Evolutionary conservation across 768 basidiomycete genomes (phyloP).

Genomic region (Russula virescens): DNA sequence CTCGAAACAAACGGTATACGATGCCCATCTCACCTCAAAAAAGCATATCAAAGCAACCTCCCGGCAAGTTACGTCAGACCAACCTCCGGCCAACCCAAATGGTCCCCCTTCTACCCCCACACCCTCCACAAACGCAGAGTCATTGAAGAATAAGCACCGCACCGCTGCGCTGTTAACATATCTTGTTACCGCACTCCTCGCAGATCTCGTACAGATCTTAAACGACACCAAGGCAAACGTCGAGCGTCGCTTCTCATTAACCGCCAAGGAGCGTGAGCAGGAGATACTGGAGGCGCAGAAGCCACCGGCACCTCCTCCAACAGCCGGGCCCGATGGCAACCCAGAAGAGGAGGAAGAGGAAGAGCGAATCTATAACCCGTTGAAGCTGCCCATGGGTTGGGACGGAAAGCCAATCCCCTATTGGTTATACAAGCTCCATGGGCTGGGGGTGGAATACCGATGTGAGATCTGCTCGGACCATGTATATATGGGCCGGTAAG

Average conservation of each 20-base stretch:
- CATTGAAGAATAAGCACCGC: conserved; percentile 46
- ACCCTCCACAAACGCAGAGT: conserved; percentile 29
- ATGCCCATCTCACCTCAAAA: conserved; percentile 92
- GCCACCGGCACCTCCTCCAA: conserved; percentile 44
- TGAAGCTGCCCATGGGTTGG: conserved; percentile 95
- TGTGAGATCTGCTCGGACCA: conserved; percentile 98
- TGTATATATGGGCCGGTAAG: conserved; percentile 92
- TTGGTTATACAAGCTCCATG: conserved; percentile 97
- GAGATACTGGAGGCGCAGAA: conserved; percentile 71
- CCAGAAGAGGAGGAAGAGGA: conserved; percentile 90
- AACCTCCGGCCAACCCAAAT: conserved; percentile 53
- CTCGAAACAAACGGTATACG: conserved; percentile 96
- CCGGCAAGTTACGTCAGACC: conserved; percentile 50
- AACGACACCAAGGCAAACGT: conserved; percentile 94
- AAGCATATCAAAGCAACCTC: conserved; percentile 91
- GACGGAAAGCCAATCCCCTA: conserved; percentile 99
- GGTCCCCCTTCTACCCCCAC: conserved; percentile 37
- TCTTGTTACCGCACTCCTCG: conserved; percentile 63
- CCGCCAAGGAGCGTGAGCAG: conserved; percentile 95
- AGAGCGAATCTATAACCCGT: conserved; percentile 95
- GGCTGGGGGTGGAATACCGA: conserved; percentile 94
- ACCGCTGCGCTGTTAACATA: conserved; percentile 67
- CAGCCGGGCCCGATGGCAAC: conserved; percentile 39
- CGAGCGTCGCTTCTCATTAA: conserved; percentile 92
- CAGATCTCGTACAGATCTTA: conserved; percentile 55